Percentiles rank a stretch among this genome's conserved stretches.
Evolutionary conservation across 768 basidiomycete genomes (phyloP).

Genomic region (Leccinellum luteum): DNA sequence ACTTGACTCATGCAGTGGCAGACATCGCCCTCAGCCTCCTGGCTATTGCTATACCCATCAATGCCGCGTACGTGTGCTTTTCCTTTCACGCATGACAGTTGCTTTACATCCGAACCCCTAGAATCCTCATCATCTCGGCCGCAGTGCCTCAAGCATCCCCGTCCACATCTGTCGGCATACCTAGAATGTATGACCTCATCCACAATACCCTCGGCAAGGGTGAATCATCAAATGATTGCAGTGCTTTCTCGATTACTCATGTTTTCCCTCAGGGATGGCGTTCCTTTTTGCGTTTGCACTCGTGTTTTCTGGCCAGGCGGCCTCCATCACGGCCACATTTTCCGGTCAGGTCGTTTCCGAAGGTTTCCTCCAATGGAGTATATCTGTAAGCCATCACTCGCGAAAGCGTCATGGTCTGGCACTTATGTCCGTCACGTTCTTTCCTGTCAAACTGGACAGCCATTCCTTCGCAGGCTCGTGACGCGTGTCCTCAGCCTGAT

Average conservation of each 20-base stretch:
- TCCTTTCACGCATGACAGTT: background rate
- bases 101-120: conserved; percentile 2
- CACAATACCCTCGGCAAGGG: conserved; percentile 38
- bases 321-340: conserved; percentile 47
- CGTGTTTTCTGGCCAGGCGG: conserved; percentile 47
- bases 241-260: background rate
- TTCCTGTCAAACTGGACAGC: conserved; percentile 10
- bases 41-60: conserved; percentile 47
- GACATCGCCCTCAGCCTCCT: conserved; percentile 46
- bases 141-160: conserved; percentile 6
- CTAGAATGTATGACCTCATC: conserved; percentile 42
- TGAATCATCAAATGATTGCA: conserved; percentile 8
- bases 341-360: conserved; percentile 49
- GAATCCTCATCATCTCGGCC: conserved; percentile 38
- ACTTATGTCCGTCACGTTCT: background rate
- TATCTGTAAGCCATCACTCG: conserved; percentile 27
- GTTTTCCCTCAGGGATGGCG: conserved; percentile 20
- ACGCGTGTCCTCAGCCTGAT: conserved; percentile 46
- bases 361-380: conserved; percentile 48
- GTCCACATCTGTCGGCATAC: conserved; percentile 36
- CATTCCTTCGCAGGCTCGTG: conserved; percentile 38
- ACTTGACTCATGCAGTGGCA: conserved; percentile 41
- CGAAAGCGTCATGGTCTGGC: background rate
- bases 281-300: conserved; percentile 48
- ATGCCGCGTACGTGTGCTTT: conserved; percentile 32